phyloP scores from a whole-genome alignment of 2,329 filamentous ascomycete species.

The Neonectria ditissima region DNA sequence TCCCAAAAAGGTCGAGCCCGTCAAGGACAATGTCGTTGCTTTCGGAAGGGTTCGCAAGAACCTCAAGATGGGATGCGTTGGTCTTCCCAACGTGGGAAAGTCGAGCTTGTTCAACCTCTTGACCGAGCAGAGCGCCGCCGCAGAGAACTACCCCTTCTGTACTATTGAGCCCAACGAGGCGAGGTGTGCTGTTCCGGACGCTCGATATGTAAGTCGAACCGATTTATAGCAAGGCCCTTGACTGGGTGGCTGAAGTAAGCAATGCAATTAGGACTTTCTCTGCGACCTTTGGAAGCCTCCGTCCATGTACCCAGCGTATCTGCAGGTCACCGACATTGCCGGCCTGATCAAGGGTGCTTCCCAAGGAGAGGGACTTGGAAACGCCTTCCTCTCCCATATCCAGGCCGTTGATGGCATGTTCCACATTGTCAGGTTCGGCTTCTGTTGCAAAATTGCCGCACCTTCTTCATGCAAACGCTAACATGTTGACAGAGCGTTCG shows the following conservation, averaged over 20 bases:
- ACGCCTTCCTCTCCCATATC: conserved; percentile 59
- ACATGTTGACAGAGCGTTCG: conserved; percentile 51
- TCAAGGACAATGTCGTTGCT: conserved; percentile 58
- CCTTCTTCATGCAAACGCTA: conserved; percentile 15
- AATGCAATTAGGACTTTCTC: conserved; percentile 53
- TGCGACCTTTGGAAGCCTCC: conserved; percentile 60
- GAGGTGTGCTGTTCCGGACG: conserved; percentile 58
- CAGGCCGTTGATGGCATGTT: conserved; percentile 60
- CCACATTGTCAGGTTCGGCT: conserved; percentile 55
- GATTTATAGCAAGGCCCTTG: neutral
- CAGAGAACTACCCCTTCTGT: conserved; percentile 60
- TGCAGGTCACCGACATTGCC: conserved; percentile 60
- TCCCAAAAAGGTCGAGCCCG: conserved; percentile 55
- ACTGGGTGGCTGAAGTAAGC: conserved; percentile 17
- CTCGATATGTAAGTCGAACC: conserved; percentile 54
- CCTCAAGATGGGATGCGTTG: conserved; percentile 61
- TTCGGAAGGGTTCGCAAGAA: conserved; percentile 59
- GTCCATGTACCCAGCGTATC: conserved; percentile 57
- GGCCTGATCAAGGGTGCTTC: conserved; percentile 59
- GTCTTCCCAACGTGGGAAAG: conserved; percentile 59
- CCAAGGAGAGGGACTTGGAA: conserved; percentile 58
- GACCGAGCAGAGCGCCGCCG: conserved; percentile 59
- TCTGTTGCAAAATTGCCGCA: neutral
- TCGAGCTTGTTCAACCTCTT: conserved; percentile 60
- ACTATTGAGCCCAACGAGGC: conserved; percentile 61